A percentile compares a stretch with the other conserved stretches of the same genome.
Evolutionary conservation across 2,329 filamentous ascomycete genomes (phyloP).

Genomic region (Alternaria rosae): DNA sequence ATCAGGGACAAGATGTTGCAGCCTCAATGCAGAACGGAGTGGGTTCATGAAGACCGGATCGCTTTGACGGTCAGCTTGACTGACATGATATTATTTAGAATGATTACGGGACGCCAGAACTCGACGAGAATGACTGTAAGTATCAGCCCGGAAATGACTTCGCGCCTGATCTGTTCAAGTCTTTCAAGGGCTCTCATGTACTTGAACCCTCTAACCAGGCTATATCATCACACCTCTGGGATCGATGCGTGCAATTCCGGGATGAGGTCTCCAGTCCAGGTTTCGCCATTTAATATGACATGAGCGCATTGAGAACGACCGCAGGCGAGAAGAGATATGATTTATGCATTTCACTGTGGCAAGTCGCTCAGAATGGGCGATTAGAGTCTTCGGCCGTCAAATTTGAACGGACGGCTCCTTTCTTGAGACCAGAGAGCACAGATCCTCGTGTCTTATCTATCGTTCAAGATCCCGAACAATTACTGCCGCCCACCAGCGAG

Average conservation of each 20-base stretch:
- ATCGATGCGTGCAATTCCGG: neutral
- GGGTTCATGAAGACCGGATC: neutral
- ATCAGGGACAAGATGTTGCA: neutral
- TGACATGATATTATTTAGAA: neutral
- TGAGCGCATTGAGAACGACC: neutral
- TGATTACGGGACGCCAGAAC: conserved; percentile 4
- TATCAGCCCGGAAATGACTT: neutral
- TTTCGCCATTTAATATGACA: neutral
- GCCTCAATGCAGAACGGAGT: neutral
- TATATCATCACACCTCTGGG: neutral
- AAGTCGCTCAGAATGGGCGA: neutral
- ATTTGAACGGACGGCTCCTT: conserved; percentile 1
- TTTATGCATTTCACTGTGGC: neutral
- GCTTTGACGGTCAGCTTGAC: neutral
- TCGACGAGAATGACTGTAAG: conserved; percentile 7
- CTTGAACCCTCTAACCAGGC: neutral
- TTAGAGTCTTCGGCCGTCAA: neutral
- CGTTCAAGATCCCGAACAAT: neutral
- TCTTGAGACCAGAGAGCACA: neutral
- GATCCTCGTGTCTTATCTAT: conserved; percentile 1
- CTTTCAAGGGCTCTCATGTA: neutral
- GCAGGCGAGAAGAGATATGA: neutral
- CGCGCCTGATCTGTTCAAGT: neutral
- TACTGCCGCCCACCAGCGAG: conserved; percentile 4
- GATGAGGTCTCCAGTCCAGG: neutral